Evolutionary conservation across 352 stramenopile genomes (phyloP).

Genomic region (Phytophthora hybrid): DNA sequence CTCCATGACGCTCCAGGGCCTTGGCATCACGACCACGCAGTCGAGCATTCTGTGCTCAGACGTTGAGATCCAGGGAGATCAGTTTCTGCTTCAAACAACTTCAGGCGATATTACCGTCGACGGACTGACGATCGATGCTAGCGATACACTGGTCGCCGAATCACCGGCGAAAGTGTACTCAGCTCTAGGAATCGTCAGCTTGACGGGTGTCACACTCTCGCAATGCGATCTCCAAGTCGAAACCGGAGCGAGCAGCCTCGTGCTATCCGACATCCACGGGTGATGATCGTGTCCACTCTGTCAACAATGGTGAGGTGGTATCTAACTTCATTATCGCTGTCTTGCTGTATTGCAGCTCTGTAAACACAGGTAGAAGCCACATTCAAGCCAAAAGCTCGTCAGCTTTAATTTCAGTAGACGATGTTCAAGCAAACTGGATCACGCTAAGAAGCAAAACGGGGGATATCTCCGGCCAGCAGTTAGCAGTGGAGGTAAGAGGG

Average conservation of each 20-base stretch:
- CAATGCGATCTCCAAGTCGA: conserved; percentile 64
- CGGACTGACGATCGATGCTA: conserved; percentile 53
- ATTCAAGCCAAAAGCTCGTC: conserved; percentile 57
- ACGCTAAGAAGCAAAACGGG: conserved; percentile 54
- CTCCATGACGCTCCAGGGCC: conserved; percentile 38
- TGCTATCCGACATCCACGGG: conserved; percentile 49
- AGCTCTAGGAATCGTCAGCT: conserved; percentile 51
- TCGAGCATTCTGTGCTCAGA: conserved; percentile 59
- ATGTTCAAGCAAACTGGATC: conserved; percentile 69
- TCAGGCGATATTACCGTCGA: conserved; percentile 62
- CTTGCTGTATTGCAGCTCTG: conserved; percentile 36
- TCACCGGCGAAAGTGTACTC: conserved; percentile 49
- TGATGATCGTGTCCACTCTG: conserved; percentile 35
- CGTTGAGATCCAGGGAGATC: conserved; percentile 43
- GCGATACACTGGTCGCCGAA: conserved; percentile 31
- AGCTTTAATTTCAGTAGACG: conserved; percentile 52
- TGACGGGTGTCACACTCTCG: conserved; percentile 55
- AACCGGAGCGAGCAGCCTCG: conserved; percentile 60
- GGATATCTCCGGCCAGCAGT: conserved; percentile 45
- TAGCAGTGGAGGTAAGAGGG: conserved; percentile 49
- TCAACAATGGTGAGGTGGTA: not conserved
- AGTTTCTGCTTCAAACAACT: conserved; percentile 48
- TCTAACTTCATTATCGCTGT: not conserved
- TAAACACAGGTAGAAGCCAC: conserved; percentile 59
- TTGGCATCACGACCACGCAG: conserved; percentile 53